Evolutionary conservation across 2,329 filamentous ascomycete species (phyloP), one percentile per base, ranked within the genome.

Genomic region (Colletotrichum navitas): DNA sequence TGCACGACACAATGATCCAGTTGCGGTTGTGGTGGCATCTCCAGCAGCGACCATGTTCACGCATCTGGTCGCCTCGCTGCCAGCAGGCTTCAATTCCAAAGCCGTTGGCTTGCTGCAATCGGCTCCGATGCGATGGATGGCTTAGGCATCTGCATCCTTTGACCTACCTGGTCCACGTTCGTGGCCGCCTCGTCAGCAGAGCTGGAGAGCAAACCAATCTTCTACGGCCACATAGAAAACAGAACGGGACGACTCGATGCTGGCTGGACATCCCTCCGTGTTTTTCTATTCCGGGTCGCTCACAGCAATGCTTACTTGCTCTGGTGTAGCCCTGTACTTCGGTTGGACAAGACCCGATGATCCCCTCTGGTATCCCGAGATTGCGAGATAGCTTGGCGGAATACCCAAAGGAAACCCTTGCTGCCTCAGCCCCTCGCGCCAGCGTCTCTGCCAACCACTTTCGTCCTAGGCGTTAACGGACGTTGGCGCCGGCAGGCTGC

Each of bases 61-160:
- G 34, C 14, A n/a, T 26, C 21, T 16, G 24, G 52, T 36, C 29
- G 52, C 52, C 61, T 68, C 66, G 43, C 11, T 49, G 16, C 54
- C 32, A 36, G n/a, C 47, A 21, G 14, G 21, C 39, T 16, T 16
- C n/a, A 21, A 2, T n/a, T 24, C 6, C 24, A n/a, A 24, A 49
- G 3, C 12, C 21, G 36, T 55, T 62, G 24, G 56, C 21, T 26
- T 26, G 43, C n/a, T 18, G 26, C 21, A 62, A 29, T 51, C 4
- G n/a, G 26, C 32, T 43, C 29, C 18, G 16, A 8, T 43, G 6
- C 1, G 21, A n/a, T 21, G 8, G 32, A 16, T 18, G 5, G 24
- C n/a, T 41, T 41, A 67, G 68, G 68, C 56, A 71, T 26, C 56
- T 41, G 64, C 41, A 26, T 51, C 47, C 54, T 45, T 43, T 62